phyloP scores from a whole-genome alignment of 305 asterid genomes.

The Solanum chacoense region DNA sequence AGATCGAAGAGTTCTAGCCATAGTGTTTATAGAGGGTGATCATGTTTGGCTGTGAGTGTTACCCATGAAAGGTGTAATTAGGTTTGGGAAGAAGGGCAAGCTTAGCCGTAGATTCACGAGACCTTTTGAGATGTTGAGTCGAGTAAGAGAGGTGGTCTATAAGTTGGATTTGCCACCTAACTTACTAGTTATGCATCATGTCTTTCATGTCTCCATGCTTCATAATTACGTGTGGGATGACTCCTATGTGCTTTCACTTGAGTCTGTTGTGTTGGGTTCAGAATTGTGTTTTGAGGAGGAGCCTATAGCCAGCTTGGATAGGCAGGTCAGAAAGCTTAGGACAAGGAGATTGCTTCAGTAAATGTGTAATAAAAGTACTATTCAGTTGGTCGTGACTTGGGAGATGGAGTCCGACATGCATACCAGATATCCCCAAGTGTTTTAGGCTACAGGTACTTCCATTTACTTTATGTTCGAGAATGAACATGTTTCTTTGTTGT shows the following conservation, averaged over 20 bases:
- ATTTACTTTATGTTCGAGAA: no score
- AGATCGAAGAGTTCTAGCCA: not conserved
- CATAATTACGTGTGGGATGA: not conserved
- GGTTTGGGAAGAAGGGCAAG: not conserved
- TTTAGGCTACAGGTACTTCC: no score
- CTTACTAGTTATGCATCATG: no score
- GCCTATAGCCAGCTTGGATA: no score
- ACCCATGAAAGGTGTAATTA: not conserved
- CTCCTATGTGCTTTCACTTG: not conserved
- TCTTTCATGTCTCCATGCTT: not conserved
- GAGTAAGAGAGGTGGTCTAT: not conserved
- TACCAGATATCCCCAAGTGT: no score
- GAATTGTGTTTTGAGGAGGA: not conserved
- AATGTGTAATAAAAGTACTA: no score
- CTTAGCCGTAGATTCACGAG: no score
- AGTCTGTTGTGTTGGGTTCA: not conserved
- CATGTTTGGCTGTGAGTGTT: not conserved
- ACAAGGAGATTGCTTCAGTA: no score
- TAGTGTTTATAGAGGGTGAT: not conserved
- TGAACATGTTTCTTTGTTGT: no score
- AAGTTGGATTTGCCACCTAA: not conserved
- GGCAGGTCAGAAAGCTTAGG: no score
- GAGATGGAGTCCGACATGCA: no score
- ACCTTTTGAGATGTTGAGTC: not conserved
- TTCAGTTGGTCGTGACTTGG: no score